Conservation (phyloP, 2,329 filamentous ascomycete species). For the Pleurostoma richardsiae region DNA sequence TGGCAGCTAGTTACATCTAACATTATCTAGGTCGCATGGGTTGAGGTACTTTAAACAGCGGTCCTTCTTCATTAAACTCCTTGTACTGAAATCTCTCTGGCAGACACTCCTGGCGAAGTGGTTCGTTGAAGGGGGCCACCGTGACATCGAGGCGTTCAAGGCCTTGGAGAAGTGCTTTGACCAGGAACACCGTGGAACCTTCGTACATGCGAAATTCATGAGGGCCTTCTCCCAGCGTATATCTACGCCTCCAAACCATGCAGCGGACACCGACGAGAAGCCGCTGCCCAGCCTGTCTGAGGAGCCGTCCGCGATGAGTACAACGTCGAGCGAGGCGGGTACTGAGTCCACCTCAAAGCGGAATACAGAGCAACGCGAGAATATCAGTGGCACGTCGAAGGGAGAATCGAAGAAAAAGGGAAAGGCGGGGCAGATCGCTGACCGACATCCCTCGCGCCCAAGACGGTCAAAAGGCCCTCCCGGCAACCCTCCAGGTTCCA, state of each 20-base stretch:
- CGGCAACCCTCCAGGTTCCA: slow-evolving; percentile 26
- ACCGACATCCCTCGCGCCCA: slow-evolving; percentile 25
- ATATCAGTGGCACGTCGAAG: slow-evolving; percentile 9
- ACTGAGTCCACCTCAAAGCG: not conserved
- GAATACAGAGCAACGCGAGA: slow-evolving; percentile 10
- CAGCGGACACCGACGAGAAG: slow-evolving; percentile 19
- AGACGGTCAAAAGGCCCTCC: slow-evolving; percentile 27
- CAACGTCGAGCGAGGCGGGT: not conserved
- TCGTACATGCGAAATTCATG: slow-evolving; percentile 59
- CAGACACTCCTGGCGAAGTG: slow-evolving; percentile 53
- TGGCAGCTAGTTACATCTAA: too few relatives aligned
- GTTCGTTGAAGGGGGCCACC: slow-evolving; percentile 57
- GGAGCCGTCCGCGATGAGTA: not conserved
- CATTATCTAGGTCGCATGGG: slow-evolving; percentile 43
- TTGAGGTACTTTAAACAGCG: slow-evolving; percentile 35
- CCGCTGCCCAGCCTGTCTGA: slow-evolving; percentile 5
- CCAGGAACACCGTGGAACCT: slow-evolving; percentile 54
- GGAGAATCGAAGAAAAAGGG: slow-evolving; percentile 26
- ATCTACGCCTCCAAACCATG: slow-evolving; percentile 16
- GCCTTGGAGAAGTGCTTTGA: slow-evolving; percentile 56
- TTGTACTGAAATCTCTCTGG: slow-evolving; percentile 43
- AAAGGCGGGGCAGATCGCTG: slow-evolving; percentile 27
- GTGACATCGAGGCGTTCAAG: slow-evolving; percentile 60
- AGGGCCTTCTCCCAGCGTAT: slow-evolving; percentile 51
- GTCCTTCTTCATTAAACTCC: slow-evolving; percentile 56